Base-by-base conservation (phyloP, 306 rosid species). In the Cucurbita moschata region DNA sequence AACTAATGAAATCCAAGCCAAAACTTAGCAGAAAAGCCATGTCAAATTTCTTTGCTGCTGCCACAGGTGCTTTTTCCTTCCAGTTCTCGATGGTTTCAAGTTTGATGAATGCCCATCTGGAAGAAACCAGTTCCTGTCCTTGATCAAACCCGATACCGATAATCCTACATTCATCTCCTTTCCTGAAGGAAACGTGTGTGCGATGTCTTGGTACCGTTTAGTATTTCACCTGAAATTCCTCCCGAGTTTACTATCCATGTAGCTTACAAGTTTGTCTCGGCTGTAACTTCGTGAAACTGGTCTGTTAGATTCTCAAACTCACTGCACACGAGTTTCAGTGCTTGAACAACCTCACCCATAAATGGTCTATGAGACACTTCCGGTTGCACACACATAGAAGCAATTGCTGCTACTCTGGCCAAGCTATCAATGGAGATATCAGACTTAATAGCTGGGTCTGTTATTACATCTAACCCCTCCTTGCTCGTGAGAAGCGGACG, bases 321-420 rank as follows among this genome's bases (percentile, higher is more conserved):
- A 39, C 77, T 87, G 81, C 99, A 89, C 43, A 94, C 99, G 14
- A 94, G 92, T 87, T 94, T 89, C 78, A 91, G 80, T 61, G 97
- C 97, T 82, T 94, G 99, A 79, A 94, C 92, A 59, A 94, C 99
- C 85, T 94, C 99, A 1, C 99, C 96, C 99, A 94, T 94, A 89
- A 89, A 94, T 23, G 97, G 97, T 9, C 97, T 89, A 67, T 91
- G 97, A 52, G 92, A 82, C 26, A 89, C 97, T 83, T 94, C 99
- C 0, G 97, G 97, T 74, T 94, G 99, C 72, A 94, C 94, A 30
- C 99, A 94, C 97, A 89, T 94, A 15, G 99, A 94, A 61, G 96
- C 97, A 63, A 94, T 94, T 54, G 97, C 99, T n/a, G 99, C 96
- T 15, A 89, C 92, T 85, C 90, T 94, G 49, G 90, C 81, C 60